Base-by-base conservation (phyloP, 306 rosid genomes). In the Acacia melanoxylon region DNA sequence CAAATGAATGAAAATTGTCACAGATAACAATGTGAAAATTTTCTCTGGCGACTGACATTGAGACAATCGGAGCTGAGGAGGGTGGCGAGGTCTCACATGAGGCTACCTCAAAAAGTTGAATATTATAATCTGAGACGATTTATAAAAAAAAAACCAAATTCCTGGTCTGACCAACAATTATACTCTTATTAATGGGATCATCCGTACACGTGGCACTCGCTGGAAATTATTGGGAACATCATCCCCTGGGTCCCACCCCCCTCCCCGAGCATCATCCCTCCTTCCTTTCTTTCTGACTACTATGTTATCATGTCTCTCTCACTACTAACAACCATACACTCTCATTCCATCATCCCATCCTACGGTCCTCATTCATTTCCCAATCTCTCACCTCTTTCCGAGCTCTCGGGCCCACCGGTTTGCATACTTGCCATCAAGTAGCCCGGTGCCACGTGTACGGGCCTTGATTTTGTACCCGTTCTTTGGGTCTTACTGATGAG, bases 211-310 rank as follows among this genome's bases (percentile, higher is more conserved):
- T 87, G 92, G 84, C 84, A 76, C 31, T 10, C 81, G 20, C 10
- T 0, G 70, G 56, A 83, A 80, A 87, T 91, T 83, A 86, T 91
- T 80, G 93, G 93, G 90, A 87, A 86, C 83, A 80, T 86, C 89
- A 88, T 89, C 87, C 5, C 0, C 0, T 40, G 78, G 88, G 90
- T 65, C 90, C 90, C 93, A 75, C 82, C 0, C 8, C 3, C 54
- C 17, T 5, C 24, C 41, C 10, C 49, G 0, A 19, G 10, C 22
- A 3, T 15, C 54, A 5, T 1, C 16, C 15, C 27, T 12, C 44
- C 78, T 8, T 25, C 3, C 2, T 44, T 48, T 12, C 54, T 11
- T 70, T 70, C 52, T 24, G 75, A 70, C n/a, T 20, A n/a, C 56
- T 22, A 6, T 70, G 75, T 44, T n/a, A 70, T 70, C 11, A 69